These are phyloP conservation scores for Mycena epipterygia DNA, from an alignment of 768 basidiomycete species.

Conservation along the genomic window DNA sequence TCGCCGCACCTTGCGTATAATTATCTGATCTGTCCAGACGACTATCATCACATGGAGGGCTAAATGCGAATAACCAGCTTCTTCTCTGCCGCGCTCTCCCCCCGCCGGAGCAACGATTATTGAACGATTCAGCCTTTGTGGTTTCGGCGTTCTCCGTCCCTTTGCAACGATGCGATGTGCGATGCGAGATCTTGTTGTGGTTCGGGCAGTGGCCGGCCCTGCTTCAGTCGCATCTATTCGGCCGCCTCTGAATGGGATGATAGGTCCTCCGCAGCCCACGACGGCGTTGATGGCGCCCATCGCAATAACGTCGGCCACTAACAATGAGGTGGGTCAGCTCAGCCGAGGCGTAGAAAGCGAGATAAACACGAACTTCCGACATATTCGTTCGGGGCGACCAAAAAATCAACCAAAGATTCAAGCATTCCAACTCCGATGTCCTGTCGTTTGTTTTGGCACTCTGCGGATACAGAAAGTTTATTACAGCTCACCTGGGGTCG, in stretches of 20 bases:
- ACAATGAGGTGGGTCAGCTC: neutral
- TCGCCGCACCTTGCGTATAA: too few relatives aligned
- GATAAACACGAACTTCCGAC: constrained; percentile 26
- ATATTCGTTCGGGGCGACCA: neutral
- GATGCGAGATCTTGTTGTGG: constrained; percentile 24
- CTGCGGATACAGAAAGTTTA: constrained; percentile 1
- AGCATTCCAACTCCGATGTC: constrained; percentile 5
- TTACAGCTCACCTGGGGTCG: constrained; percentile 25
- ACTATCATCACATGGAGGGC: too few relatives aligned
- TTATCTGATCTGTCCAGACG: too few relatives aligned
- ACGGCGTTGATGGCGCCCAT: constrained; percentile 30
- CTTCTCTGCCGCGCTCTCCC: too few relatives aligned
- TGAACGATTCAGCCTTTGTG: too few relatives aligned
- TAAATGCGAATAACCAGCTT: too few relatives aligned
- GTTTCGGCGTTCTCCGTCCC: too few relatives aligned
- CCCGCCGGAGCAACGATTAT: too few relatives aligned
- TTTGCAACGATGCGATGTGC: constrained; percentile 29
- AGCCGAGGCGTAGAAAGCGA: neutral
- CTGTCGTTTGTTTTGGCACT: neutral
- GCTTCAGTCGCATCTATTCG: constrained; percentile 39
- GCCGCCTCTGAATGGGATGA: constrained; percentile 37
- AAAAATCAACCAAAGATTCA: neutral
- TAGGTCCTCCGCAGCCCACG: constrained; percentile 37
- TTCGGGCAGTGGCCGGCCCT: constrained; percentile 26
- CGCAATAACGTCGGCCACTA: constrained; percentile 39